phyloP scores from a whole-genome alignment of 2,329 filamentous ascomycete species.

The Penicillium verrucosum region DNA sequence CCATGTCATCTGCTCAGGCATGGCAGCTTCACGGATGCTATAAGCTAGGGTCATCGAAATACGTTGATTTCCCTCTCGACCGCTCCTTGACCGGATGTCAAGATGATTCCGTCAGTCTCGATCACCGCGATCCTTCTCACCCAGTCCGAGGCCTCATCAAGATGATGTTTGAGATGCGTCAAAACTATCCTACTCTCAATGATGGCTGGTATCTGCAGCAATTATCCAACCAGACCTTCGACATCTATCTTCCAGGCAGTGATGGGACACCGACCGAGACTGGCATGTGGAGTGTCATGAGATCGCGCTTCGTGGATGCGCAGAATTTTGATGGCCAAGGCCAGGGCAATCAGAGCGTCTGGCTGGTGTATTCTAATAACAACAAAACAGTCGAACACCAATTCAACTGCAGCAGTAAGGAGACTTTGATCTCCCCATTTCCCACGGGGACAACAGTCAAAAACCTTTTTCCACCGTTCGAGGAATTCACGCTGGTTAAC shows the following conservation, averaged over 20 bases:
- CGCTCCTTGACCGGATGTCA: conserved; percentile 53
- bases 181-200: conserved; percentile 56
- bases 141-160: conserved; percentile 60
- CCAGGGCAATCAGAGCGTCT: conserved; percentile 47
- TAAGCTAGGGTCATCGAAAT: conserved; percentile 53
- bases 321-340: conserved; percentile 55
- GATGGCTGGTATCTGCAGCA: conserved; percentile 56
- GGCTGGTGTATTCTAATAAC: conserved; percentile 47
- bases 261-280: conserved; percentile 52
- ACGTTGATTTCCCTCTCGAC: conserved; percentile 56
- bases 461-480: conserved; percentile 61
- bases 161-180: conserved; percentile 59
- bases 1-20: conserved; percentile 59
- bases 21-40: conserved; percentile 66
- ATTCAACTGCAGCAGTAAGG: conserved; percentile 55
- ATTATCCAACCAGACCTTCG: conserved; percentile 55
- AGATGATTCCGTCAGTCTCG: conserved; percentile 55
- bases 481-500: conserved; percentile 47
- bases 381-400: conserved; percentile 51
- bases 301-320: conserved; percentile 46
- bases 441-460: conserved; percentile 53
- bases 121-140: conserved; percentile 61
- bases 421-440: conserved; percentile 58
- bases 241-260: conserved; percentile 53
- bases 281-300: conserved; percentile 57